A percentile compares a stretch with the other conserved stretches of the same genome.
Evolutionary conservation across 2,329 filamentous ascomycete genomes (phyloP).

Genomic region (Colletotrichum viniferum): DNA sequence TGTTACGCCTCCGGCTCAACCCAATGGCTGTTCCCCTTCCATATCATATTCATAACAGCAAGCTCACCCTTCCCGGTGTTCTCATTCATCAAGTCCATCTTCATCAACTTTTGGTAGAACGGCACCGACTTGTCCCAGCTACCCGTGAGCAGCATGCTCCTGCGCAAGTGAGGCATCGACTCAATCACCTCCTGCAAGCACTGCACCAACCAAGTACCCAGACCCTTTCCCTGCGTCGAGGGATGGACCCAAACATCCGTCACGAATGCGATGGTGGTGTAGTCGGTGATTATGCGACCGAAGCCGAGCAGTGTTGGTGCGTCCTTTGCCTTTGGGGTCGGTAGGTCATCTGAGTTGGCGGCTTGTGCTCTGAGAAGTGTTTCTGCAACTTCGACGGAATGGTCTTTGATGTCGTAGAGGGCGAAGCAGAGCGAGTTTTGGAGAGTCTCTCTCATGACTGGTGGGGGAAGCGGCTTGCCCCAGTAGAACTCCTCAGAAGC

Average conservation of each 20-base stretch:
- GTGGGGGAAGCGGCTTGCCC: constrained; percentile 56
- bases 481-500: constrained; percentile 64
- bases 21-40: constrained; percentile 17
- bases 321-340: not conserved
- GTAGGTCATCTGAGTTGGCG: not conserved
- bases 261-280: constrained; percentile 68
- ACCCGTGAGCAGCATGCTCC: constrained; percentile 59
- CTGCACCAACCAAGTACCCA: constrained; percentile 68
- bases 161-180: constrained; percentile 63
- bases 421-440: constrained; percentile 64
- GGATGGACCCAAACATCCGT: constrained; percentile 72
- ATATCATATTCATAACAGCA: constrained; percentile 26
- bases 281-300: constrained; percentile 71
- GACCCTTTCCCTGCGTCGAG: constrained; percentile 62
- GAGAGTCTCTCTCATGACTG: constrained; percentile 54
- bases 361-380: not conserved
- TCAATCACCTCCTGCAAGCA: constrained; percentile 61
- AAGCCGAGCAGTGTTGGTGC: constrained; percentile 49
- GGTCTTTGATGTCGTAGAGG: constrained; percentile 44
- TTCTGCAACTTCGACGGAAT: not conserved
- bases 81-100: constrained; percentile 30
- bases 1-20: not conserved
- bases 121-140: constrained; percentile 36
- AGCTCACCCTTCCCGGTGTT: constrained; percentile 2
- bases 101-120: constrained; percentile 35